phyloP scores from a whole-genome alignment of 176 grass and related monocot species.

The Zoysia japonica region DNA sequence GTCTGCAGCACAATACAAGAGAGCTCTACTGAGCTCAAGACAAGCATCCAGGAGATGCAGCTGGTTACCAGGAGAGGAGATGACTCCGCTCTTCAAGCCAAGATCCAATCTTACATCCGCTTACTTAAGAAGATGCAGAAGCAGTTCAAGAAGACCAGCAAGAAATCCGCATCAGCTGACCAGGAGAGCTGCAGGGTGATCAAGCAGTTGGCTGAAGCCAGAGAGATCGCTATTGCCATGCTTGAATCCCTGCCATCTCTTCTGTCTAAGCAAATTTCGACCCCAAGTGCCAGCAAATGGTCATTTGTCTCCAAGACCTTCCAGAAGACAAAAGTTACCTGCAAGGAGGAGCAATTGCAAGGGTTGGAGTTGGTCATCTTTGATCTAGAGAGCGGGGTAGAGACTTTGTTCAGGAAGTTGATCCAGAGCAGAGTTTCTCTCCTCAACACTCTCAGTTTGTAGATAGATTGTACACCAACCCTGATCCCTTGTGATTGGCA shows the following conservation, averaged over 20 bases:
- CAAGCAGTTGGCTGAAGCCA: constrained; percentile 46
- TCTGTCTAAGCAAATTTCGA: constrained; percentile 23
- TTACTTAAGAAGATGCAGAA: constrained; percentile 49
- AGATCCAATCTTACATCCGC: constrained; percentile 45
- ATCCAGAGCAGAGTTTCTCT: constrained; percentile 64
- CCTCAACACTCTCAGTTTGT: constrained; percentile 51
- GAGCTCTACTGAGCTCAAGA: constrained; percentile 41
- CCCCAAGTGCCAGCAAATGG: constrained; percentile 45
- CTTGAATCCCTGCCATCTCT: constrained; percentile 29
- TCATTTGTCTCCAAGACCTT: constrained; percentile 51
- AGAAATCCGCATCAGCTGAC: constrained; percentile 26
- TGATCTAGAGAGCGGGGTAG: constrained; percentile 45
- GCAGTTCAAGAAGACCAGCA: constrained; percentile 42
- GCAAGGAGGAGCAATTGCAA: constrained; percentile 44
- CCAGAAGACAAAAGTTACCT: constrained; percentile 47
- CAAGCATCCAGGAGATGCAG: constrained; percentile 38
- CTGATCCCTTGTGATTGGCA: constrained; percentile 24
- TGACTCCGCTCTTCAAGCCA: constrained; percentile 25
- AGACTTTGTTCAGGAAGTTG: constrained; percentile 47
- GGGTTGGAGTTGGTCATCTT: constrained; percentile 40
- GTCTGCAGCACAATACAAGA: constrained; percentile 36
- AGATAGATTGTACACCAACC: constrained; percentile 36
- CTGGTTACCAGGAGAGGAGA: constrained; percentile 44
- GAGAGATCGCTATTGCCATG: constrained; percentile 37
- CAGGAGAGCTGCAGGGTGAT: constrained; percentile 32